Evolutionary conservation across 2,329 filamentous ascomycete genomes (phyloP).

Genomic region (Neonectria punicea): DNA sequence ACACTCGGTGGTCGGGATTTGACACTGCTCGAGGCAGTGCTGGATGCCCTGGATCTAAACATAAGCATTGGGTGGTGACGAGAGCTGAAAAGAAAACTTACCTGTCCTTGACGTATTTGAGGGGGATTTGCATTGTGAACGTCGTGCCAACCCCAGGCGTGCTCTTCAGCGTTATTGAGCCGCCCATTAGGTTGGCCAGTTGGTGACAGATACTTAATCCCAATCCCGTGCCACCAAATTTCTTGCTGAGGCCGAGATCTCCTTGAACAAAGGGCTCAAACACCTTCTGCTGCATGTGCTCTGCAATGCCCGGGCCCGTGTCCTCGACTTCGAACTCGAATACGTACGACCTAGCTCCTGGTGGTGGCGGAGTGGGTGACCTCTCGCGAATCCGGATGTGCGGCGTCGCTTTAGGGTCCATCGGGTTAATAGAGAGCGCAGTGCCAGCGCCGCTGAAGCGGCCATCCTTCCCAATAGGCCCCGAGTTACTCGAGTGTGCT

Average conservation of each 20-base stretch:
- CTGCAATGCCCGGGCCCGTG: constrained; percentile 85
- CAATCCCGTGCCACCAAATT: constrained; percentile 88
- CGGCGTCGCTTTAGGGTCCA: constrained; percentile 64
- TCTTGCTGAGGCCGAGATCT: constrained; percentile 88
- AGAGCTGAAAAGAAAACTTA: constrained; percentile 10
- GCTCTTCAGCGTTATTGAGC: constrained; percentile 77
- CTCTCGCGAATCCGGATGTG: constrained; percentile 63
- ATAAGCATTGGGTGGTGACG: constrained; percentile 23
- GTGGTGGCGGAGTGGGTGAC: constrained; percentile 69
- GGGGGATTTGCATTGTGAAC: constrained; percentile 84
- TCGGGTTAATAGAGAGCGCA: constrained; percentile 70
- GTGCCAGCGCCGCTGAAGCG: constrained; percentile 54
- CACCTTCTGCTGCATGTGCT: constrained; percentile 80
- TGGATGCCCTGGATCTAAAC: constrained; percentile 55
- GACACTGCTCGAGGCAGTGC: constrained; percentile 65
- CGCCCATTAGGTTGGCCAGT: constrained; percentile 84
- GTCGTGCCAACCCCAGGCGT: constrained; percentile 78
- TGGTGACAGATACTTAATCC: constrained; percentile 92
- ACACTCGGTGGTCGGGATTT: constrained; percentile 62
- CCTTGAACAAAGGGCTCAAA: constrained; percentile 96
- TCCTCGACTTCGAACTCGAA: constrained; percentile 94
- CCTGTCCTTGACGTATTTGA: constrained; percentile 78
- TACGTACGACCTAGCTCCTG: constrained; percentile 70
- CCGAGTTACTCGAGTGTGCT: constrained; percentile 62
- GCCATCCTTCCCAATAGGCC: constrained; percentile 38